Conservation (phyloP, 2,329 filamentous ascomycete genomes). For the Penicillium vulpinum region DNA sequence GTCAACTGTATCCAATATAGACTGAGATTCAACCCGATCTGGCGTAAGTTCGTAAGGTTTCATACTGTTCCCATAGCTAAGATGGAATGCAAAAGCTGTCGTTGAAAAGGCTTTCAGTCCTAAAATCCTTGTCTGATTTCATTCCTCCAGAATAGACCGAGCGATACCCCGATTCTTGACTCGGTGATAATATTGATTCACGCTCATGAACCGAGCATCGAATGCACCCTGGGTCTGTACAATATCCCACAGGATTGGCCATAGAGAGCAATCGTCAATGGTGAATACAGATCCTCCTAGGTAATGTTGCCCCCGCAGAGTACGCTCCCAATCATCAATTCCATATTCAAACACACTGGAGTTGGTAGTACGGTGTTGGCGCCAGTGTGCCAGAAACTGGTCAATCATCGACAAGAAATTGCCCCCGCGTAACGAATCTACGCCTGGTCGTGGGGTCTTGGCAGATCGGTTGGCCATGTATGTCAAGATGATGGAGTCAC, state of each 20-base stretch:
- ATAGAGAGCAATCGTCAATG: constrained; percentile 47
- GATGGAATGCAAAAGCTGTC: constrained; percentile 6
- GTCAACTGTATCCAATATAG: not conserved
- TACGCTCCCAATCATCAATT: constrained; percentile 36
- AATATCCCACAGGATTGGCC: constrained; percentile 45
- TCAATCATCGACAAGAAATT: constrained; percentile 31
- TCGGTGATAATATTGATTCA: constrained; percentile 41
- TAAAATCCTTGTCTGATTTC: not conserved
- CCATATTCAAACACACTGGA: constrained; percentile 11
- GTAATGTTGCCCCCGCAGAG: constrained; percentile 34
- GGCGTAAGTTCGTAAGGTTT: constrained; percentile 8
- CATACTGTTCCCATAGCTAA: constrained; percentile 17
- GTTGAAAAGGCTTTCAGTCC: too few relatives aligned
- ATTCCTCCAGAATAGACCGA: constrained; percentile 33
- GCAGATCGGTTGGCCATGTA: constrained; percentile 29
- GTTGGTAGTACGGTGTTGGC: constrained; percentile 19
- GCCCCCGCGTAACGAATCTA: constrained; percentile 31
- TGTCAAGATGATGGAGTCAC: constrained; percentile 35
- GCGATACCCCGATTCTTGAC: constrained; percentile 42
- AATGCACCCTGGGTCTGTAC: constrained; percentile 24
- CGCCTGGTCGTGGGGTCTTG: constrained; percentile 26
- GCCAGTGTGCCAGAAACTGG: constrained; percentile 33
- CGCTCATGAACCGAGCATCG: constrained; percentile 31
- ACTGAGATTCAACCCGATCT: not conserved
- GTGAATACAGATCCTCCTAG: constrained; percentile 38